Percentiles rank a stretch among this genome's conserved stretches.
Evolutionary conservation across 768 basidiomycete genomes (phyloP).

Genomic region (Lactarius indigo): DNA sequence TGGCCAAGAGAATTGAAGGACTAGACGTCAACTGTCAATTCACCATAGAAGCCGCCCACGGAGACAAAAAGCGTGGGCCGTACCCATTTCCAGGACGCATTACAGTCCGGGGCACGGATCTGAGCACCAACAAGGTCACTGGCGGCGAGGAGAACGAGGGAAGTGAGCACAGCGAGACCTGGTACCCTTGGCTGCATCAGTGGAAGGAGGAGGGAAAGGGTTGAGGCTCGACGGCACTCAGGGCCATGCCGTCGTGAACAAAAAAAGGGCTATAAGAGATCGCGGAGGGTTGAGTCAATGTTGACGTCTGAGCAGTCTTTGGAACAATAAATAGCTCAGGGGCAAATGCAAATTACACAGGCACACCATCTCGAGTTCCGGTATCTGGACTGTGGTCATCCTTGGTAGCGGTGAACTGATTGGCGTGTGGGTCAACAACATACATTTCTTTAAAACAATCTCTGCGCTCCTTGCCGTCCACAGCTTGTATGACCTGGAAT

Average conservation of each 20-base stretch:
- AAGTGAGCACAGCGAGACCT: background rate
- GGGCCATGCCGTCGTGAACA: background rate
- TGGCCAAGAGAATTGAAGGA: constrained; percentile 12
- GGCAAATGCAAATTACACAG: no score
- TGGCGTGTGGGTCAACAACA: no score
- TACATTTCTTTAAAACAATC: no score
- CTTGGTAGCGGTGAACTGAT: no score
- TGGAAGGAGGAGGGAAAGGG: background rate
- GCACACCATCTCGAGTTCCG: no score
- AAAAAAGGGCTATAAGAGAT: background rate
- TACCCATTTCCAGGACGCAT: constrained; percentile 6
- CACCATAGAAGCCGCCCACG: background rate
- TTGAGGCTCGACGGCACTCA: background rate
- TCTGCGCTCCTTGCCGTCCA: no score
- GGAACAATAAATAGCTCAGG: no score
- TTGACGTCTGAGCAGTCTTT: background rate
- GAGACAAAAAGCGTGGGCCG: background rate
- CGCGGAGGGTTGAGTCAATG: background rate
- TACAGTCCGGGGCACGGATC: constrained; percentile 9
- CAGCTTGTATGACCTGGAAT: no score
- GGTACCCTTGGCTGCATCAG: background rate
- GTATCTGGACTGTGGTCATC: no score
- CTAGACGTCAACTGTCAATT: background rate
- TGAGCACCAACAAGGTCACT: background rate
- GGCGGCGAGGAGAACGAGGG: background rate